Evolutionary conservation across 176 grass and related monocot genomes (phyloP), one percentile per base, ranked within the genome.

Genomic region (Poa pratensis): DNA sequence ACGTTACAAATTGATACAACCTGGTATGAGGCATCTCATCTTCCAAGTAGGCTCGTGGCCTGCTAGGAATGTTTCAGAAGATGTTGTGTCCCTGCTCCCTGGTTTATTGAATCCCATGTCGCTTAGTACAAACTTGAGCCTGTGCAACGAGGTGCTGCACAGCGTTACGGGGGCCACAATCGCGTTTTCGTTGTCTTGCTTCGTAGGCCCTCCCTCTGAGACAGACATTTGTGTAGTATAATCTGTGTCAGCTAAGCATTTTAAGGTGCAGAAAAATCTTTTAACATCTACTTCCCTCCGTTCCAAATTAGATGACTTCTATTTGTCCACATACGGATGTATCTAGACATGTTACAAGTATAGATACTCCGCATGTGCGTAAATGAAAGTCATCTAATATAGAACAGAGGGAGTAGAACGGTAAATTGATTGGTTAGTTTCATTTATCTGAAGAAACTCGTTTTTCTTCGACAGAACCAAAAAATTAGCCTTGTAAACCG

Each of bases 11-110:
- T 17, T 8, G 19, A 63, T 51, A 88, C 81, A 84, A 22, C 75
- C 81, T 88, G 87, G 76, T 67, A 67, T 68, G 79, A 68, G 43
- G 30, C 55, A 75, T 57, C 46, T 35, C 46, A 14, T 65, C 34
- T 67, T 34, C n/a, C 46, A 55, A 20, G 71, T 18, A 55, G 30
- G 49, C 5, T 68, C 35, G 24, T 76, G 85, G 45, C 6, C 57
- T 75, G 26, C 16, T 35, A 76, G 24, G 13, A 69, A 37, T 80
- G 68, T 80, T 59, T 80, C 57, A 73, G 13, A 54, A 80, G 23
- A 64, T 9, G 1, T 23, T 23, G 48, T 26, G 35, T 37, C 35
- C 35, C 34, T 68, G 30, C 4, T 37, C 35, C 35, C 34, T 68
- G 30, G 2, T 76, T 78, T 46, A 37, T 80, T 64, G 69, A 40